Percentiles rank a stretch among this genome's conserved stretches.
Evolutionary conservation across 2,329 filamentous ascomycete species (phyloP).

Genomic region (Didymella segeticola): DNA sequence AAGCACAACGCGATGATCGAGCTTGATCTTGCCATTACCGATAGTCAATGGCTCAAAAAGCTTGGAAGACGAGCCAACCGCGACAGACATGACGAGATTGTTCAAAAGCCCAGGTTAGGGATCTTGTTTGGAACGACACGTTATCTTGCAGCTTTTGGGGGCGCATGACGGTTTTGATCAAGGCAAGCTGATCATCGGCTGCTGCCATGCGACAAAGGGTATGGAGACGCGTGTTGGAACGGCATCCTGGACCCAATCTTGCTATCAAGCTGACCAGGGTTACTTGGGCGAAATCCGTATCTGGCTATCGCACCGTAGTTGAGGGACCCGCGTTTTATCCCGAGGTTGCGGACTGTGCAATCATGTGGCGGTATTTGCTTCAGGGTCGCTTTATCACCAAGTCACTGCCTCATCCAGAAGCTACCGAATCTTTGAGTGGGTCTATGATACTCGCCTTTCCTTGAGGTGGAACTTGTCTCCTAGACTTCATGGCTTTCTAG

Average conservation of each 20-base stretch:
- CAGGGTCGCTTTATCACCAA: conserved; percentile 2
- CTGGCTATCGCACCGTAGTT: background rate
- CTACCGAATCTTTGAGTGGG: conserved; percentile 8
- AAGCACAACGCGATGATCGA: conserved; percentile 43
- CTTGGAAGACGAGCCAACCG: conserved; percentile 30
- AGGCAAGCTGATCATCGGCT: conserved; percentile 6
- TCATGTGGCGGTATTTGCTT: background rate
- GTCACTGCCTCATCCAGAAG: background rate
- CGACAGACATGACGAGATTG: conserved; percentile 1
- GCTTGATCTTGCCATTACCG: conserved; percentile 40
- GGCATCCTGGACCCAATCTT: background rate
- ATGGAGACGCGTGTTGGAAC: background rate
- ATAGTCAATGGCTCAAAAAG: conserved; percentile 45
- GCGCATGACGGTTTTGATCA: background rate
- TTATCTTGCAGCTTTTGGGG: background rate
- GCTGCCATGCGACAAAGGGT: conserved; percentile 10
- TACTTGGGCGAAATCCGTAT: background rate
- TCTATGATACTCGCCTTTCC: background rate
- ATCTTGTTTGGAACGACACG: background rate
- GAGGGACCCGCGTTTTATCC: background rate
- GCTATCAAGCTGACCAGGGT: background rate
- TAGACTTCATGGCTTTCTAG: background rate
- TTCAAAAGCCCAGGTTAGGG: background rate
- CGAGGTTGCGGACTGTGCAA: background rate
- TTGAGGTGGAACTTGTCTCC: background rate